Conservation (phyloP, 1,284 basidiomycete genomes). For the Fistulinella cinereoalba region DNA sequence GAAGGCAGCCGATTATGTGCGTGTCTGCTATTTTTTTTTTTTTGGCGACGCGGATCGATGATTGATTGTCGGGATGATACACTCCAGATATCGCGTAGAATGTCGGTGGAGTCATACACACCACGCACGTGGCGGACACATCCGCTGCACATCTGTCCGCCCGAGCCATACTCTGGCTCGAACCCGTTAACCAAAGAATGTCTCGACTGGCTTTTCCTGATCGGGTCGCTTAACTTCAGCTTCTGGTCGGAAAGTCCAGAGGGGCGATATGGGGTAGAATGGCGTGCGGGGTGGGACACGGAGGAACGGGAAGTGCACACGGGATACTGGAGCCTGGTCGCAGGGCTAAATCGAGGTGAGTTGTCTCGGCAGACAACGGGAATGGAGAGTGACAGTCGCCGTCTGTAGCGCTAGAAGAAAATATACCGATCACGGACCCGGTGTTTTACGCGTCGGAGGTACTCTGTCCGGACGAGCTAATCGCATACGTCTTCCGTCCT, state of each 20-base stretch:
- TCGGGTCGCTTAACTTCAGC: slow-evolving; percentile 80
- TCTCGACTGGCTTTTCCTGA: slow-evolving; percentile 81
- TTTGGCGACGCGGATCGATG: background rate
- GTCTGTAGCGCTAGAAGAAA: slow-evolving; percentile 52
- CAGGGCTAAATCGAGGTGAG: slow-evolving; percentile 71
- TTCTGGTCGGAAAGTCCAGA: slow-evolving; percentile 77
- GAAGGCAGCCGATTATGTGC: slow-evolving; percentile 58
- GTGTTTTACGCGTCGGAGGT: slow-evolving; percentile 66
- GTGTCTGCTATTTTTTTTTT: slow-evolving; percentile 19
- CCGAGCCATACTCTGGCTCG: slow-evolving; percentile 52
- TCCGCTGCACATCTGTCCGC: slow-evolving; percentile 67
- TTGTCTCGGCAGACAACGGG: background rate
- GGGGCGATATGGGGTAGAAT: slow-evolving; percentile 70
- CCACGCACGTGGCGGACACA: slow-evolving; percentile 78
- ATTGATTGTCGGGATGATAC: slow-evolving; percentile 1
- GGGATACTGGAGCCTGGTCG: slow-evolving; percentile 81
- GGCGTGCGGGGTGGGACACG: slow-evolving; percentile 66
- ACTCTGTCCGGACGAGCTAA: slow-evolving; percentile 62
- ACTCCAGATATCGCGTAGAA: slow-evolving; percentile 56
- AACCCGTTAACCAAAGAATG: slow-evolving; percentile 54
- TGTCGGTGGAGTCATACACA: slow-evolving; percentile 62
- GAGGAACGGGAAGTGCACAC: slow-evolving; percentile 53
- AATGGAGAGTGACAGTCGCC: background rate
- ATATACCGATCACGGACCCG: slow-evolving; percentile 73
- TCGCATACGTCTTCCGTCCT: slow-evolving; percentile 64